Conservation (phyloP, 768 basidiomycete genomes). For the Rhodotorula diobovata region DNA sequence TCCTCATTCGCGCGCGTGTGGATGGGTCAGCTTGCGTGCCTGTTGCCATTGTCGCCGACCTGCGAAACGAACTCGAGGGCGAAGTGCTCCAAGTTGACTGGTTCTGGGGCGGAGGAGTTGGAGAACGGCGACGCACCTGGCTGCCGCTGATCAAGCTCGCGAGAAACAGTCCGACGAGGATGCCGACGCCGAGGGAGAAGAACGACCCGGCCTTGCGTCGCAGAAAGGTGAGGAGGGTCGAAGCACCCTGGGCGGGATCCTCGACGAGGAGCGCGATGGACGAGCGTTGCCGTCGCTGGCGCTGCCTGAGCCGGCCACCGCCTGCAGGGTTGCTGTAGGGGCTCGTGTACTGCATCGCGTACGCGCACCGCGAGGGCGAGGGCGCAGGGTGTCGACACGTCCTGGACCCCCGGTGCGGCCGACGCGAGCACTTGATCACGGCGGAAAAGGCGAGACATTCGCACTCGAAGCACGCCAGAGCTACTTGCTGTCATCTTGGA, state of each 20-base stretch:
- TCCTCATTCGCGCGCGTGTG: neutral
- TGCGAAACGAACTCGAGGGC: too few relatives aligned
- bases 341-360: conserved; percentile 5
- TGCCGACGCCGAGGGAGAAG: conserved; percentile 28
- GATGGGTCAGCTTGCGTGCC: neutral
- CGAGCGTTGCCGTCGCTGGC: conserved; percentile 16
- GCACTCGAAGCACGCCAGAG: too few relatives aligned
- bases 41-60: too few relatives aligned
- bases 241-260: conserved; percentile 9
- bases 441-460: too few relatives aligned
- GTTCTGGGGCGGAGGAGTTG: neutral
- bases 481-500: too few relatives aligned
- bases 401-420: too few relatives aligned
- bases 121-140: conserved; percentile 5
- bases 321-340: conserved; percentile 16
- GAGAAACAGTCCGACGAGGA: conserved; percentile 33
- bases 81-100: conserved; percentile 13
- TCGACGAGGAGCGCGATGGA: conserved; percentile 24
- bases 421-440: too few relatives aligned
- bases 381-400: too few relatives aligned
- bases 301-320: conserved; percentile 8
- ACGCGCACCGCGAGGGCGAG: too few relatives aligned
- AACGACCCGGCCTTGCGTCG: conserved; percentile 28
- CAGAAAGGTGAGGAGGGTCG: conserved; percentile 21
- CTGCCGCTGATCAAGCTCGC: conserved; percentile 27